Conservation (phyloP, 2,329 filamentous ascomycete species). For the Cladosporium sp. region DNA sequence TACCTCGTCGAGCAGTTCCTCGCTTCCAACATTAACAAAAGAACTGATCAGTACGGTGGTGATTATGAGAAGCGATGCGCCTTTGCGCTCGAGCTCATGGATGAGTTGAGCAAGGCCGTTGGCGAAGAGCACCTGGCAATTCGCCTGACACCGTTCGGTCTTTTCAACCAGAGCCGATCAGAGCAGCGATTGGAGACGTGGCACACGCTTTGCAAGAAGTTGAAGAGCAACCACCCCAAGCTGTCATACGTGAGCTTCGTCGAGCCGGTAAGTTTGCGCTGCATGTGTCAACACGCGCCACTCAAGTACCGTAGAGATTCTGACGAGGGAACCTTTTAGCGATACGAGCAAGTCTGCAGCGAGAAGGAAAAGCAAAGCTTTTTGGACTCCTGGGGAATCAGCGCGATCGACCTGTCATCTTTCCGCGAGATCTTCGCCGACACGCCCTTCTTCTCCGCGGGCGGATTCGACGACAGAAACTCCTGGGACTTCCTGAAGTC, state of each 20-base stretch:
- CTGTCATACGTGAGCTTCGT: slow-evolving; percentile 54
- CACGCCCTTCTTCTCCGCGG: slow-evolving; percentile 53
- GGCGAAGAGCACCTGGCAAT: slow-evolving; percentile 45
- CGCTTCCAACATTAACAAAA: slow-evolving; percentile 46
- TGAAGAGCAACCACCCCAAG: slow-evolving; percentile 42
- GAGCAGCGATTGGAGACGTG: slow-evolving; percentile 52
- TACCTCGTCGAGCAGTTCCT: slow-evolving; percentile 52
- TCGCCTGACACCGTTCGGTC: slow-evolving; percentile 55
- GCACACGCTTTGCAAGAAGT: slow-evolving; percentile 44
- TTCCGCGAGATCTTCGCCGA: slow-evolving; percentile 50
- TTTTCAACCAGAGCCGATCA: slow-evolving; percentile 52
- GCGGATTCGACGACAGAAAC: slow-evolving; percentile 51
- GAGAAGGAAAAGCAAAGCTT: slow-evolving; percentile 46
- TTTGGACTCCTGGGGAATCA: slow-evolving; percentile 45
- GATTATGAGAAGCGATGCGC: slow-evolving; percentile 47
- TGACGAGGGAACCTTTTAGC: no score
- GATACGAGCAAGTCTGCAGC: slow-evolving; percentile 51
- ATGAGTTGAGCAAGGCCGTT: slow-evolving; percentile 38
- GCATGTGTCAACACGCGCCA: no score
- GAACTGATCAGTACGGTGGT: slow-evolving; percentile 49
- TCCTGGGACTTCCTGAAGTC: slow-evolving; percentile 47
- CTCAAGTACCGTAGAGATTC: no score
- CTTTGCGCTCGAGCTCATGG: slow-evolving; percentile 53
- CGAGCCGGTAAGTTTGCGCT: slow-evolving; percentile 37
- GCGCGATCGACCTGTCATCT: slow-evolving; percentile 40